Evolutionary conservation across 129 eudicot species (phyloP), one percentile per base, ranked within the genome.

Genomic region (Rutidosis leptorrhynchoides): DNA sequence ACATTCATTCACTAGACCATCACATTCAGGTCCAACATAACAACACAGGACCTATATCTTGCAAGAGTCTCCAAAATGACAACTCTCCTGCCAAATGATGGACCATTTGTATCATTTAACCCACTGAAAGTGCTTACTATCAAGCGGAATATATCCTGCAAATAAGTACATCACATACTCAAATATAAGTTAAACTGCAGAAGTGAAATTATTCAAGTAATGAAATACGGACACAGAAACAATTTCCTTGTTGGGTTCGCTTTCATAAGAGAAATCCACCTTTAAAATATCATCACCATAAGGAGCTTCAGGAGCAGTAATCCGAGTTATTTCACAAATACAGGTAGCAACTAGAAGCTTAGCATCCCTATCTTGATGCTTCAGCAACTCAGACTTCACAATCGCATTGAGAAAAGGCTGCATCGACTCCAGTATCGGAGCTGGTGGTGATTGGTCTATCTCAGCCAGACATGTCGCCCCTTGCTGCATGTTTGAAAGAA

Each of bases 21-120:
- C 95, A 77, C 99, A 89, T 72, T 89, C 99, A 93, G 99, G 81
- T 93, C 99, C 80, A 93, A 82, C 95, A 93, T 89, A 82, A 93
- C 96, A 75, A 93, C 83, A 64, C 99, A 93, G 4, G 96, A 89
- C 80, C 85, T 84, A 72, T 93, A 93, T 84, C 86, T 89, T 23
- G 99, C 99, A 74, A 93, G 68, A 51, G 93, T 93, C 71, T 93
- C 95, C 83, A 93, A 79, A 63, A 93, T 93, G 24, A 83, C 71
- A 58, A 89, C 95, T 78, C 96, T 89, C 78, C 92, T 89, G 61
- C 92, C 99, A 59, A 86, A 93, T 42, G 90, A 82, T 62, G 96
- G 95, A 51, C 93, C 76, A 53, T 77, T 82, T 24, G 79, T 86
- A 68, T 93, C 96, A 66, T 81, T 75, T 75, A 93, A 73, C 75